A percentile compares a stretch with the other conserved stretches of the same genome.
Conservation (phyloP, 2,329 filamentous ascomycete species). For the Hymenoscyphus albidus region DNA sequence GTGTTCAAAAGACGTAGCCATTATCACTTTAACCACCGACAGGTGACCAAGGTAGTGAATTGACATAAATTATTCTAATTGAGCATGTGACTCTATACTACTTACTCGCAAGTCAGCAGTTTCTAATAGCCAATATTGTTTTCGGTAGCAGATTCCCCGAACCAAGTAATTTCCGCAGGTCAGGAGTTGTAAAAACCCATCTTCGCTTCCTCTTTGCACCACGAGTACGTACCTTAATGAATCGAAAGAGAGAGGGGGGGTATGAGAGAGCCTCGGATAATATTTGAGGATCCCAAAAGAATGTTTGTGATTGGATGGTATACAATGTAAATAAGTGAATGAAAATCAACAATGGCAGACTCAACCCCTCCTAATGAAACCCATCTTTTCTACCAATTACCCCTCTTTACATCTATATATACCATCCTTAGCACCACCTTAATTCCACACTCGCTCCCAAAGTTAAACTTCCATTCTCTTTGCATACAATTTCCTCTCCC, state of each 20-base stretch:
- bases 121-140: neutral
- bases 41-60: neutral
- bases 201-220: neutral
- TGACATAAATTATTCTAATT: too few species aligned
- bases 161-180: neutral
- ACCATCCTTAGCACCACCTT: neutral
- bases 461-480: neutral
- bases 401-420: neutral
- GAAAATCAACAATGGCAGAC: neutral
- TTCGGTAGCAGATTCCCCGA: neutral
- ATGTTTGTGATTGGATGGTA: neutral
- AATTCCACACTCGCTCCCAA: neutral
- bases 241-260: too few species aligned
- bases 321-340: neutral
- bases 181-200: neutral
- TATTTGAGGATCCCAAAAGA: too few species aligned
- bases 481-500: neutral
- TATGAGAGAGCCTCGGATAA: too few species aligned
- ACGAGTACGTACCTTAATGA: neutral
- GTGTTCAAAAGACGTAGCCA: neutral
- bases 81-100: neutral
- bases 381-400: neutral
- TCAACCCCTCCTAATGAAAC: neutral
- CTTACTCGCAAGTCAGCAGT: neutral
- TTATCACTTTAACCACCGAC: neutral